Base-by-base conservation (phyloP, 75 land plant species). In the Selaginella moellendorffii region DNA sequence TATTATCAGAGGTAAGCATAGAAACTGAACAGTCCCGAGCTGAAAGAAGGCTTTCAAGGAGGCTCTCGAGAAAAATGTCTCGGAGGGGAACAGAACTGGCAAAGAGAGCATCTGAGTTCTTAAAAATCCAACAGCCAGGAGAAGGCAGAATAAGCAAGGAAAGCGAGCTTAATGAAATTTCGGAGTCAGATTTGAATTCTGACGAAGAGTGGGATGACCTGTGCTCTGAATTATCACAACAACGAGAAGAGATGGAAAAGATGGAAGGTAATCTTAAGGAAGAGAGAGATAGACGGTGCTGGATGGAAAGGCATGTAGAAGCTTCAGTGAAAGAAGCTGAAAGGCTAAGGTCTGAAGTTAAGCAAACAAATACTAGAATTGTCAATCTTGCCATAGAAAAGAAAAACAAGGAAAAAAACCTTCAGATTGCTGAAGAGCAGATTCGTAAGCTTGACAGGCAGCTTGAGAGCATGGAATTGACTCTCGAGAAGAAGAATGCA, bases 261-360 rank as follows among this genome's bases (percentile, higher is more conserved):
- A 2, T 56, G 21, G 59, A 56, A 56, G 59, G 17, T 8, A 56
- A 56, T 19, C 24, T 56, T 5, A 56, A 56, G 21, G 59, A 56
- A 21, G 59, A 56, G 24, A 19, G 24, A 25, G 59, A 56, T 19
- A 56, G 59, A 19, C 5, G 19, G 24, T 21, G 5, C 9, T 56
- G 59, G 59, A 56, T 56, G 59, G 59, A 25, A 8, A 56, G 24
- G 59, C 59, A 56, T 8, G n/a, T 56, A 19, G 59, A 56, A 19
- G 59, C 5, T 8, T 21, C 59, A 2, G 5, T 24, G n/a, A 19
- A 56, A 8, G 24, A 56, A 2, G 8, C n/a, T 8, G 25, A 56
- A 8, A 56, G 9, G 19, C 8, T 24, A 8, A 5, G n/a, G 59
- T 8, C 19, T 19, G 59, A 56, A 21, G 17, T 56, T 21, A 19